Base-by-base conservation (phyloP, 805 yeast genomes). In the Priceomyces haplophilus region DNA sequence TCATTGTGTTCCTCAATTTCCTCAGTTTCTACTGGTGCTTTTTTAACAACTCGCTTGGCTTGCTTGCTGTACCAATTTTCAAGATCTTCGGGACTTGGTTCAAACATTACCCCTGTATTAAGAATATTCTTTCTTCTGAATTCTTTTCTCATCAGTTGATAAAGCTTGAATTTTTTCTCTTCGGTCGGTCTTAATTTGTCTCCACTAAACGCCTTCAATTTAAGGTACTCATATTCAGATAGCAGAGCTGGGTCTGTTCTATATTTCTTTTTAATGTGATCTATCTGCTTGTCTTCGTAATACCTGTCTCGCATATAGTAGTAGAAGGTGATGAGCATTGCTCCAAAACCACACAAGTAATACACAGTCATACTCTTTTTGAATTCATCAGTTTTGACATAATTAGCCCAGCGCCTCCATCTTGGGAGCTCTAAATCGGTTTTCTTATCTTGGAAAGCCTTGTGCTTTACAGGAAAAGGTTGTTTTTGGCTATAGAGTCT, bases 181-280 rank as follows among this genome's bases (percentile, higher is more conserved):
- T 85, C 93, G 45, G 81, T 72, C 1, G 86, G 80, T 58, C 88
- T 74, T 45, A 84, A 62, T 40, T 71, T 70, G 12, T 83, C 85
- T 4, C 72, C 69, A 38, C 74, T 62, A 30, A 83, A 59, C 40
- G 82, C 82, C 53, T 84, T 80, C 46, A 83, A 62, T 55, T 84
- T 73, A 42, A 85, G 60, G 35, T 62, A 65, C 52, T 86, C 88
- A 58, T 82, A 85, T 52, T 85, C 90, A 36, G 76, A 74, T 18
- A 78, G 63, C 7, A 59, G 51, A 2, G 56, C 60, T 3, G 73
- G 74, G 34, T 62, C 70, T 54, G 16, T 52, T 43, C 18, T 51
- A 55, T 62, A 70, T 54, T 66, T 77, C 59, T 44, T 55, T 50
- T 53, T 64, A 44, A 58, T 77, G 47, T 50, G 54, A 45, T 59